Evolutionary conservation across 257 asterid genomes (phyloP), one percentile per base, ranked within the genome.

Genomic region (Craterostigma plantagineum): DNA sequence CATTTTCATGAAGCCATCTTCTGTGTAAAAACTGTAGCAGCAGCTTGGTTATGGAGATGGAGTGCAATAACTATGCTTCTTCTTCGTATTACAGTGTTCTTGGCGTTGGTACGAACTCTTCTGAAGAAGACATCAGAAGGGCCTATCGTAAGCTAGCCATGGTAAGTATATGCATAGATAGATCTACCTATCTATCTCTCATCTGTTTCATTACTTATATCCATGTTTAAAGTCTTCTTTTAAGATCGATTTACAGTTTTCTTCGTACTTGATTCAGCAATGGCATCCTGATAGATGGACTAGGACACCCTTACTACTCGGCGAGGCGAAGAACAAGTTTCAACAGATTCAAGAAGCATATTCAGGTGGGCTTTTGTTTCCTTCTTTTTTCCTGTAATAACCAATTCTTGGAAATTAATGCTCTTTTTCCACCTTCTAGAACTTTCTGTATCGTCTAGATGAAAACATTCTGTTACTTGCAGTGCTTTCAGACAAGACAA

Each of bases 61-160:
- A 59, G 52, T 42, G 15, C 52, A 4, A 51, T 11, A 66, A 49
- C 11, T 8, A 4, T n/a, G n/a, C n/a, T n/a, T n/a, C n/a, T 4
- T 46, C 51, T 30, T 61, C 65, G 10, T 72, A 68, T 74, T 87
- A 81, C 18, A 34, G 56, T 47, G 57, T 82, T 49, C 84, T 87
- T 15, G 93, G 93, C 27, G 79, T 81, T 10, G 15, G 38, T 11
- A 10, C 43, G 3, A 60, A 49, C 44, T 76, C 93, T 35, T 76
- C 93, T 7, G 81, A 60, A 11, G 76, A 73, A 50, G 77, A 81
- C 49, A 71, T 82, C 11, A 71, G 79, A 12, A 73, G 82, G 1
- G 90, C 95, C 3, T 87, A 79, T 51, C 83, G 75, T 4, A 76
- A 69, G 52, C 77, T 87, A 8, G 97, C 95, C 7, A 79, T 71